Evolutionary conservation across 495 filamentous ascomycete genomes (phyloP).

Genomic region (Aspergillus avenaceus): DNA sequence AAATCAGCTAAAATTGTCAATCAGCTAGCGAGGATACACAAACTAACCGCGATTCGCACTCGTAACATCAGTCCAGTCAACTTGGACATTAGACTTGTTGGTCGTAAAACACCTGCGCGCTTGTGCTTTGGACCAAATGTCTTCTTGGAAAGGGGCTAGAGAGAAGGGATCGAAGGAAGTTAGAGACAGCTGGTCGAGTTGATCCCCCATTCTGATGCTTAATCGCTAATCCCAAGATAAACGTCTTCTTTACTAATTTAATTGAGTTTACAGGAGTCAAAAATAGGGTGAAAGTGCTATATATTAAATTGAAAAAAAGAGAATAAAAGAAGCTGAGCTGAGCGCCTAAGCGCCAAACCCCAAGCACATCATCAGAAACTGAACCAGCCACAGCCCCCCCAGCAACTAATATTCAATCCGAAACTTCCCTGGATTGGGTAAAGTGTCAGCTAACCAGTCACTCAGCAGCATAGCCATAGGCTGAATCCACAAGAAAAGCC

Average conservation of each 20-base stretch:
- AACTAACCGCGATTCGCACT: neutral
- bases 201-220: neutral
- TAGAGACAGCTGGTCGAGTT: neutral
- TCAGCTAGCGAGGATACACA: neutral
- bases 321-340: too few species aligned
- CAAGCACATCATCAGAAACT: too few species aligned
- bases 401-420: neutral
- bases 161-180: constrained; percentile 8
- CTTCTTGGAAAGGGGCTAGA: constrained; percentile 9
- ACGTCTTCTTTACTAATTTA: too few species aligned
- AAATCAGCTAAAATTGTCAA: neutral
- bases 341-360: too few species aligned
- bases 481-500: too few species aligned
- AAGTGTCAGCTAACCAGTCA: constrained; percentile 1
- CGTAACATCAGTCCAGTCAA: constrained; percentile 11
- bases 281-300: neutral
- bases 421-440: neutral
- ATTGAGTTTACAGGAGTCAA: too few species aligned
- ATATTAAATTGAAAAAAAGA: too few species aligned
- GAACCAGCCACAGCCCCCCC: neutral
- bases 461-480: constrained; percentile 11
- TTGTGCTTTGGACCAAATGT: constrained; percentile 3
- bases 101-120: constrained; percentile 6
- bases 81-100: constrained; percentile 4
- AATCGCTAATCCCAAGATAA: neutral